phyloP scores from a whole-genome alignment of 139 green algal species.

The Tetraselmis striata region DNA sequence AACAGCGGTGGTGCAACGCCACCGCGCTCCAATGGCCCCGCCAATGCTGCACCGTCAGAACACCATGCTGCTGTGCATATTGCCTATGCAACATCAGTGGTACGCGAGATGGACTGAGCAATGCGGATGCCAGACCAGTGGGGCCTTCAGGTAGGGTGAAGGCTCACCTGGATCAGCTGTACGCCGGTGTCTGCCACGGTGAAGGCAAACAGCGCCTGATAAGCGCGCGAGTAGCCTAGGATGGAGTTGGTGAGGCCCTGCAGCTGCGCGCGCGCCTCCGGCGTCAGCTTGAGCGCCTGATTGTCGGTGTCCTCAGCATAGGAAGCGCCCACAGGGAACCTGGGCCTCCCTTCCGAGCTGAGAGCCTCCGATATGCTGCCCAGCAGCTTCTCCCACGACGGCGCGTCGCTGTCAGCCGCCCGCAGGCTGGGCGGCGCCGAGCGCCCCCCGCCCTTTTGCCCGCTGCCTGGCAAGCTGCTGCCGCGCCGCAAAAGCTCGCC shows the following conservation, averaged over 20 bases:
- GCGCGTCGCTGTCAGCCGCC: background rate
- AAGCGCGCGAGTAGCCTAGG: background rate
- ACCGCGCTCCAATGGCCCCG: too few species aligned
- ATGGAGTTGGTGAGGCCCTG: background rate
- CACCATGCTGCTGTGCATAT: too few species aligned
- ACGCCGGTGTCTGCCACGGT: background rate
- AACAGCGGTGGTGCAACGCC: too few species aligned
- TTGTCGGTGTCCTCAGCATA: background rate
- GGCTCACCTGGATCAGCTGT: background rate
- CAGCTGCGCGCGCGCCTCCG: background rate
- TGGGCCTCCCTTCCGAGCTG: background rate
- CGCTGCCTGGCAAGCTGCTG: background rate
- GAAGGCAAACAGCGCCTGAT: background rate
- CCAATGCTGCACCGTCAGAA: too few species aligned
- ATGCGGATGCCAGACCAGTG: too few species aligned
- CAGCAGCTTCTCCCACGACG: background rate
- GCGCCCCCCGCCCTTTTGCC: too few species aligned
- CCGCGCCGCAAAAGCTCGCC: background rate
- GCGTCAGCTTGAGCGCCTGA: background rate
- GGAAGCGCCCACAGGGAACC: background rate
- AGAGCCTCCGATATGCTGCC: background rate
- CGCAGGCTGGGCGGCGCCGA: background rate
- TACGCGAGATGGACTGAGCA: too few species aligned
- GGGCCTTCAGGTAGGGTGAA: too few species aligned
- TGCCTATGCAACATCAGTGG: too few species aligned